These are phyloP conservation scores for Periconia digitata DNA, from an alignment of 2,329 filamentous ascomycete genomes.

Conservation along the genomic window DNA sequence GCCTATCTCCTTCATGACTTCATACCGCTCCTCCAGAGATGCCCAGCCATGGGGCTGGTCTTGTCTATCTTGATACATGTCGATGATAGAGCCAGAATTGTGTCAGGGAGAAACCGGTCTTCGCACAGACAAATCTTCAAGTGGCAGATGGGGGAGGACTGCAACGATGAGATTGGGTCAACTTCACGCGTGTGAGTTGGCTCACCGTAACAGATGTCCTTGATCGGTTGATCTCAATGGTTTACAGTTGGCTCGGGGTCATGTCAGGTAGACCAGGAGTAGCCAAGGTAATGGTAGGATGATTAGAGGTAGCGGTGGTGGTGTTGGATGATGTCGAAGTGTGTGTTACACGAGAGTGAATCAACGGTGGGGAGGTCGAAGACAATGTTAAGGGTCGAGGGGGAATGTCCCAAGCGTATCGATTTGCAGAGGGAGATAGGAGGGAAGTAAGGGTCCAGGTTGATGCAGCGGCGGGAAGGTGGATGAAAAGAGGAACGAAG, in stretches of 20 bases:
- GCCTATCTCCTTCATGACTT: constrained; percentile 96
- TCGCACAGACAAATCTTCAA: background rate
- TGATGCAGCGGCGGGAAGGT: constrained; percentile 41
- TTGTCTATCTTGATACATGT: constrained; percentile 76
- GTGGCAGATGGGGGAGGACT: background rate
- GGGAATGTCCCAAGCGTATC: constrained; percentile 40
- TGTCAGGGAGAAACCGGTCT: constrained; percentile 9
- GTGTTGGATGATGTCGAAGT: constrained; percentile 12
- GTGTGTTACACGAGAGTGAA: constrained; percentile 16
- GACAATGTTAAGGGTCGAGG: constrained; percentile 22
- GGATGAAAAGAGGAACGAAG: constrained; percentile 45
- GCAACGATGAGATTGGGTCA: constrained; percentile 15
- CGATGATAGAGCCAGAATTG: constrained; percentile 37
- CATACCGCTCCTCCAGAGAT: constrained; percentile 88
- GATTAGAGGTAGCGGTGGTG: background rate
- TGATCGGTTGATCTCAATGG: constrained; percentile 3
- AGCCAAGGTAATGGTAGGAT: too few species aligned
- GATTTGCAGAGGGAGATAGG: constrained; percentile 37
- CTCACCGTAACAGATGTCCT: constrained; percentile 24
- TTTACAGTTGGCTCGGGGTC: constrained; percentile 26
- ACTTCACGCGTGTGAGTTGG: constrained; percentile 1
- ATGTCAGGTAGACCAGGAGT: constrained; percentile 30
- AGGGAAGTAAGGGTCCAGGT: constrained; percentile 45
- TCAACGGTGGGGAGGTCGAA: constrained; percentile 20
- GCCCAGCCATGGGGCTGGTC: constrained; percentile 68